Base-by-base conservation (phyloP, 805 yeast species). In the Wickerhamomyces bisporus region DNA sequence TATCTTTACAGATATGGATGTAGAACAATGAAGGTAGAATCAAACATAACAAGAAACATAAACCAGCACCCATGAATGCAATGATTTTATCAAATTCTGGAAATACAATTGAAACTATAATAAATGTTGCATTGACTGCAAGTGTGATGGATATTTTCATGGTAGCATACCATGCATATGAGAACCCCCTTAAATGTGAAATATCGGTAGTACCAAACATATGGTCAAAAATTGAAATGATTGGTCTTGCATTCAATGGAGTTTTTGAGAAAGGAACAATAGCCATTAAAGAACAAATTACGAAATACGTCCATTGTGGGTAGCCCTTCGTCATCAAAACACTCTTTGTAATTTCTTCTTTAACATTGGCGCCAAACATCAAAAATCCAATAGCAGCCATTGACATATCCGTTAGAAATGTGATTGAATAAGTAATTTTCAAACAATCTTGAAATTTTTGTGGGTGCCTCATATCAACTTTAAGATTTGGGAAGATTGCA, bases 51-150 rank as follows among this genome's bases (percentile, higher is more conserved):
- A 80, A 66, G 58, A 86, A 83, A 49, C 95, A 86, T 36, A 88
- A 68, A 1, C 86, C 79, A 5, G 91, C 75, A 7, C 96, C 96
- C 48, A 86, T 60, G 32, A 88, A 74, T 6, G 95, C 86, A 60
- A 88, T 81, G 36, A 88, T 71, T 48, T 76, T 76, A 52, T 87
- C 96, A 56, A 88, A 88, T 38, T 79, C 82, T 4, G 93, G 91
- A 55, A 86, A 71, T 13, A 77, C 35, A 21, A 83, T 70, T 1
- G 94, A 79, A 35, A 82, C 61, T 4, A 64, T 40, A 17, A 84
- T 80, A 39, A 85, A 74, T 5, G 70, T 35, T 0, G 70, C 58
- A 52, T 83, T 81, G n/a, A 84, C 78, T 0, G 60, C 26, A 5
- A 74, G 24, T 27, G 75, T 64, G 32, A 42, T 40, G 4, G 40